Base-by-base conservation (phyloP, 2,329 filamentous ascomycete genomes). In the Dryadomyces quercivorus region DNA sequence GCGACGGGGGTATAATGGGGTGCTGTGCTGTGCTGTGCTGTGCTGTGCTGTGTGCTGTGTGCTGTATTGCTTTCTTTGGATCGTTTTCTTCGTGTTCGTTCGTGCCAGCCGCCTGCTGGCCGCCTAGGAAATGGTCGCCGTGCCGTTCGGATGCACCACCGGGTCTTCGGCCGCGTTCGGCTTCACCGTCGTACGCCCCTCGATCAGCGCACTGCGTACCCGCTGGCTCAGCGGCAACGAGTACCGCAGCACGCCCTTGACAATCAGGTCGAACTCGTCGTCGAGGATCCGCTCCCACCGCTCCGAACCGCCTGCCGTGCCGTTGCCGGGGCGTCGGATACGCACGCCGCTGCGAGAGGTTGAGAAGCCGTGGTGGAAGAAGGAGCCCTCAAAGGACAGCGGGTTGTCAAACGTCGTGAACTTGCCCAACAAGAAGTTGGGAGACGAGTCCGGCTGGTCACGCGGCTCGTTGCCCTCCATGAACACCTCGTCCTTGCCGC, bases 251-350 rank as follows among this genome's bases (percentile, higher is more conserved):
- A 93, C 86, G 21, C 93, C 93, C 62, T 93, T 85, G 45, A 98
- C 80, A 57, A 97, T 92, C 50, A 98, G 77, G 61, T 96, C 89
- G 62, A 97, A 98, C 47, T 92, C 88, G 67, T 96, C 87, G 60
- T 94, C 82, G 51, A 96, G 75, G 49, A 97, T 91, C 57, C 83
- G 80, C 66, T 95, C 89, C 93, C 93, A 98, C 13, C 91, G 82
- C 64, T 86, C 82, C 1, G 84, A 85, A 9, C 92, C 93, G 44
- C 87, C 86, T 46, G 89, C 84, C 0, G 93, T 97, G 62, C 84
- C 84, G 67, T 97, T 98, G 4, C 92, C 91, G 0, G 93, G 93
- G 54, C 85, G 82, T 26, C 76, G 72, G 3, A 98, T 78, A 43
- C 92, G 86, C 60, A 98, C 81, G 63, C 93, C 87, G 34, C 90